These are phyloP conservation scores for Penicillium bialowiezense DNA, from an alignment of 495 filamentous ascomycete genomes.

Conservation along the genomic window DNA sequence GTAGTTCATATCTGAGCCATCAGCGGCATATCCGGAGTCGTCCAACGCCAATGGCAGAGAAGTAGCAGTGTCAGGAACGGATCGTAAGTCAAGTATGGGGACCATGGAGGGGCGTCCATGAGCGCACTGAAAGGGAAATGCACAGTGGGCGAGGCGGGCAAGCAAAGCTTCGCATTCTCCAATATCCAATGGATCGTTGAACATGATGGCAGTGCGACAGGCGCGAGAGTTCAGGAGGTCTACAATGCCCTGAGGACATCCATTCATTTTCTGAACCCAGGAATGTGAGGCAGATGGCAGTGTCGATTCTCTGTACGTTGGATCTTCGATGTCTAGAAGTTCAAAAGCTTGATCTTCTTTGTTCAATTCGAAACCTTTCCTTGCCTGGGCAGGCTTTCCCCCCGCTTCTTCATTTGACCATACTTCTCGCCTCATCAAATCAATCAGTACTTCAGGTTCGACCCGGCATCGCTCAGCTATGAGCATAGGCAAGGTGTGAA, in stretches of 20 bases:
- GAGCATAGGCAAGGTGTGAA: slow-evolving; percentile 60
- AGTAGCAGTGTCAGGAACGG: background rate
- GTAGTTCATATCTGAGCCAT: slow-evolving; percentile 10
- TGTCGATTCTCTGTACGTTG: background rate
- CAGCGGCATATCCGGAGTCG: slow-evolving; percentile 2
- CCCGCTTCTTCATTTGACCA: slow-evolving; percentile 53
- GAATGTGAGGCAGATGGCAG: background rate
- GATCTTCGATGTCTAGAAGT: background rate
- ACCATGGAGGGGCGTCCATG: slow-evolving; percentile 80
- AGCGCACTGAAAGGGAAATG: slow-evolving; percentile 91
- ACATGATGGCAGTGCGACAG: slow-evolving; percentile 94
- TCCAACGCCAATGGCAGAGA: background rate
- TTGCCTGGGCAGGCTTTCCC: slow-evolving; percentile 6
- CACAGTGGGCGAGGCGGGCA: slow-evolving; percentile 58
- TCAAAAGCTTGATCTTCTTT: background rate
- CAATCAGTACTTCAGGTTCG: slow-evolving; percentile 65
- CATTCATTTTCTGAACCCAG: slow-evolving; percentile 60
- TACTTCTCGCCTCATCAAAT: slow-evolving; percentile 70
- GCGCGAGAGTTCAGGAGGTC: slow-evolving; percentile 88
- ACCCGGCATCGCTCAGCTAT: slow-evolving; percentile 74
- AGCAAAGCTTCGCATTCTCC: slow-evolving; percentile 68
- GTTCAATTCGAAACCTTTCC: background rate
- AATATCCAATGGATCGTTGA: slow-evolving; percentile 72
- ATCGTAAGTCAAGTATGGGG: slow-evolving; percentile 61
- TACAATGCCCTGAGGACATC: slow-evolving; percentile 73